Percentiles rank a stretch among this genome's conserved stretches.
phyloP scores from a whole-genome alignment of 2,329 filamentous ascomycete genomes.

The Arthrobotrys pseudoclavata region DNA sequence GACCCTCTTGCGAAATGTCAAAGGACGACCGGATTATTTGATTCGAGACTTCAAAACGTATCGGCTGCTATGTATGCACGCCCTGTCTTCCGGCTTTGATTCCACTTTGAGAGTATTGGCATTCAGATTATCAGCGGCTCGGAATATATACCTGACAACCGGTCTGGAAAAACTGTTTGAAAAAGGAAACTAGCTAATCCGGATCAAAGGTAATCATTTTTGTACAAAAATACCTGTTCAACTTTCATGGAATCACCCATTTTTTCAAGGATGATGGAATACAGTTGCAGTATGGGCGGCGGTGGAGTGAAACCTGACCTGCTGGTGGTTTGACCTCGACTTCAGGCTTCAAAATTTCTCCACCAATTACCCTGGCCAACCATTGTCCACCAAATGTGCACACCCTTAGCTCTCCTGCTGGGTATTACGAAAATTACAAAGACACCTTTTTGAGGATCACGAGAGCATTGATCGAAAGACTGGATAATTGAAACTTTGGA shows the following conservation, averaged over 20 bases:
- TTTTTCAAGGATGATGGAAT: slow-evolving; percentile 40
- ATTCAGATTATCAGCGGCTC: slow-evolving; percentile 16
- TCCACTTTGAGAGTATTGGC: slow-evolving; percentile 41
- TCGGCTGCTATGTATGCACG: slow-evolving; percentile 8
- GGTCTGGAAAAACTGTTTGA: slow-evolving; percentile 29
- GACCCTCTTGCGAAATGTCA: slow-evolving; percentile 27
- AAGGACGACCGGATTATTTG: slow-evolving; percentile 34
- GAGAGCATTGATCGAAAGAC: slow-evolving; percentile 29
- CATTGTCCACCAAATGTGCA: slow-evolving; percentile 18
- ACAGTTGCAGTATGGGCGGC: slow-evolving; percentile 23
- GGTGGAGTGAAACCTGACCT: slow-evolving; percentile 44
- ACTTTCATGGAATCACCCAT: slow-evolving; percentile 1
- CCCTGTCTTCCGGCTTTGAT: slow-evolving; percentile 46
- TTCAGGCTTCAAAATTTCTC: slow-evolving; percentile 43
- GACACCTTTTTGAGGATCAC: slow-evolving; percentile 31
- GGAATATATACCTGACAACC: slow-evolving; percentile 30
- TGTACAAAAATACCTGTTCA: neutral
- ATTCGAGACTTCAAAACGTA: slow-evolving; percentile 22
- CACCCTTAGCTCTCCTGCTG: slow-evolving; percentile 9
- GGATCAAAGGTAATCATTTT: slow-evolving; percentile 14
- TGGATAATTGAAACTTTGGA: slow-evolving; percentile 40
- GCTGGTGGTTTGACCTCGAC: slow-evolving; percentile 34
- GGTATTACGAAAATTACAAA: slow-evolving; percentile 37
- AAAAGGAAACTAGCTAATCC: slow-evolving; percentile 23
- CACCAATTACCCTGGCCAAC: slow-evolving; percentile 45